Conservation (phyloP, 176 grass and related monocot genomes). For the Canna indica region DNA sequence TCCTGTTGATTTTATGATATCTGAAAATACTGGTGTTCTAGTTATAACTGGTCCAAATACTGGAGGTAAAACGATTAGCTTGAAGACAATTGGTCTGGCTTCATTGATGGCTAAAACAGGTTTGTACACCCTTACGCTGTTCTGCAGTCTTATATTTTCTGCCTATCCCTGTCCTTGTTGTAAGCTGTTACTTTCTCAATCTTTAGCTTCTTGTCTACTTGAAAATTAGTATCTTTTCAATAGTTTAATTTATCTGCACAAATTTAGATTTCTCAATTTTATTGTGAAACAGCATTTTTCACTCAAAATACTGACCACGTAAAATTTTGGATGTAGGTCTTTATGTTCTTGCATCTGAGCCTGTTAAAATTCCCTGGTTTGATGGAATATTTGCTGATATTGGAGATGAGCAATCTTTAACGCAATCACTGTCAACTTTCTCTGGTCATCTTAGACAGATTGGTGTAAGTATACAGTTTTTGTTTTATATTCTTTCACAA, state of each 20-base stretch:
- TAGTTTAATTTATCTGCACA: not conserved
- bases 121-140: constrained; percentile 5
- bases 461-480: constrained; percentile 41
- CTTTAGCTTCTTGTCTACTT: not conserved
- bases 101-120: constrained; percentile 80
- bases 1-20: constrained; percentile 66
- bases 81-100: constrained; percentile 69
- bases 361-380: constrained; percentile 81
- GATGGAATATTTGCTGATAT: constrained; percentile 81
- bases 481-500: not conserved
- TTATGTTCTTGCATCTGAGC: constrained; percentile 68
- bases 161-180: too few species aligned
- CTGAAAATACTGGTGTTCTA: constrained; percentile 58
- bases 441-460: constrained; percentile 75
- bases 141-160: too few species aligned
- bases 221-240: not conserved
- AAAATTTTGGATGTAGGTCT: constrained; percentile 29
- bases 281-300: not conserved
- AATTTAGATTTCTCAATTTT: not conserved
- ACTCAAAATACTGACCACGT: not conserved
- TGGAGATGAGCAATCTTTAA: constrained; percentile 79
- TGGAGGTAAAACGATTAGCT: constrained; percentile 76
- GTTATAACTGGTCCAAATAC: constrained; percentile 83
- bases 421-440: constrained; percentile 70
- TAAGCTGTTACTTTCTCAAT: not conserved